These are phyloP conservation scores for Malus domestica DNA, from an alignment of 306 rosid genomes.

Conservation along the genomic window DNA sequence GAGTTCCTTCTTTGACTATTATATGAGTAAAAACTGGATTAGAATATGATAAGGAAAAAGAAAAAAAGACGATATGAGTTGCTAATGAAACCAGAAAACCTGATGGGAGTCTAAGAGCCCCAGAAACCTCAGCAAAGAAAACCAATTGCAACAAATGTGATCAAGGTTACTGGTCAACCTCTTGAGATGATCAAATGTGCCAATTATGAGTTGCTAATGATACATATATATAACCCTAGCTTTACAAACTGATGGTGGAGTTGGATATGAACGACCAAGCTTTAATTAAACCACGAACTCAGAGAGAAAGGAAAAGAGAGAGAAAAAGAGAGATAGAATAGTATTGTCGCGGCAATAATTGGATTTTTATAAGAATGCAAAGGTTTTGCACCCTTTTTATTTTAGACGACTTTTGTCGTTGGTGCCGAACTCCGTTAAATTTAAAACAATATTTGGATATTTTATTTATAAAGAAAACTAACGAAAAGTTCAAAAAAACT, in stretches of 20 bases:
- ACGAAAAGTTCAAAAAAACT: too few relatives aligned
- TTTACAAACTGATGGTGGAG: neutral
- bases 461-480: neutral
- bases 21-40: neutral
- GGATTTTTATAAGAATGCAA: constrained; percentile 41
- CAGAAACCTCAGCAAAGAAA: constrained; percentile 15
- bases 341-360: neutral
- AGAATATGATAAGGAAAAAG: neutral
- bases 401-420: constrained; percentile 29
- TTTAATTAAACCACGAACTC: neutral
- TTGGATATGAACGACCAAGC: neutral
- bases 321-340: neutral
- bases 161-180: neutral
- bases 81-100: neutral
- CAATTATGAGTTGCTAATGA: neutral
- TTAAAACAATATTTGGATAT: neutral
- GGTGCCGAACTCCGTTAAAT: constrained; percentile 52
- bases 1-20: neutral
- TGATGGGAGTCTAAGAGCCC: constrained; percentile 30
- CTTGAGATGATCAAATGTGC: constrained; percentile 1
- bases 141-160: neutral
- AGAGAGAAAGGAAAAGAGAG: constrained; percentile 4
- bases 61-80: neutral
- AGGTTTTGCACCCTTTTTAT: constrained; percentile 32
- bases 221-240: neutral